Evolutionary conservation across 139 green algal species (phyloP).

Genomic region (Chlamydomonas incerta): DNA sequence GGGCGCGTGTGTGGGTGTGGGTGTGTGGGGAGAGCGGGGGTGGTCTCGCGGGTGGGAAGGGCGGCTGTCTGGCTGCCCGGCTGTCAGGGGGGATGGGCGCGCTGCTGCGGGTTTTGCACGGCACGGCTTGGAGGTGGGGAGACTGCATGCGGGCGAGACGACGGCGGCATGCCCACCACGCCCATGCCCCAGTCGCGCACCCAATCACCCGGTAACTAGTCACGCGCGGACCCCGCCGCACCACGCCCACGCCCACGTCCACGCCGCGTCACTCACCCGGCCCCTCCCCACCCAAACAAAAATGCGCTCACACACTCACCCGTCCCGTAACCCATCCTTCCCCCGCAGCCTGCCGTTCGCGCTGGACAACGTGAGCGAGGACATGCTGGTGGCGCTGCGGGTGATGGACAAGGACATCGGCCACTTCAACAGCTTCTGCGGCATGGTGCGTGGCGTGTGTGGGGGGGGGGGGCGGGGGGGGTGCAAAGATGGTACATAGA

Average conservation of each 20-base stretch:
- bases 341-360: slow-evolving; percentile 27
- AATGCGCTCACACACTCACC: not conserved
- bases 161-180: too few species aligned
- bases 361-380: slow-evolving; percentile 24
- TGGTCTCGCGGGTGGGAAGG: too few species aligned
- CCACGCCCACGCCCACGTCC: too few species aligned
- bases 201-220: too few species aligned
- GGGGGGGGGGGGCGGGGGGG: too few species aligned
- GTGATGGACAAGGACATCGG: slow-evolving; percentile 38
- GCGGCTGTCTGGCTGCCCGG: not conserved
- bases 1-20: not conserved
- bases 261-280: too few species aligned
- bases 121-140: not conserved
- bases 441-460: not conserved
- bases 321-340: not conserved
- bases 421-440: slow-evolving; percentile 21
- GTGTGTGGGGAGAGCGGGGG: not conserved
- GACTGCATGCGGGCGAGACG: too few species aligned
- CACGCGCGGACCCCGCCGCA: too few species aligned
- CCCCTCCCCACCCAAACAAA: not conserved
- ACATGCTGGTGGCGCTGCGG: not conserved
- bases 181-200: too few species aligned
- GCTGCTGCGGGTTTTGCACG: too few species aligned
- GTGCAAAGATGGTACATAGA: not conserved
- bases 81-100: too few species aligned